Base-by-base conservation (phyloP, 768 basidiomycete genomes). In the Kwoniella sp. region DNA sequence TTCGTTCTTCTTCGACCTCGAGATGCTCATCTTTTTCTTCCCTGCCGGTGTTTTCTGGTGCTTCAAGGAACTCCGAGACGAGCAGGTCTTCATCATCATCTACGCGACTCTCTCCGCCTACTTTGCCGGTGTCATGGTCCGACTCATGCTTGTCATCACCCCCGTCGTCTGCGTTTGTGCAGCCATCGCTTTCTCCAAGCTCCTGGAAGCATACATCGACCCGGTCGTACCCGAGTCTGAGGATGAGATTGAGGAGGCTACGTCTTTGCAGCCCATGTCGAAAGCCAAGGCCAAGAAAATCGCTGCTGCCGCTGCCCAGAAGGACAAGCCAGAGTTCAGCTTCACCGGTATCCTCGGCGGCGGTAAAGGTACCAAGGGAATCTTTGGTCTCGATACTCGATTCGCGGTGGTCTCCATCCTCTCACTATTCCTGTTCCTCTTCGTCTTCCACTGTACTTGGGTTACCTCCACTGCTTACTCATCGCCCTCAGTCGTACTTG, bases 61-160 rank as follows among this genome's bases (percentile, higher is more conserved):
- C 82, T 98, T 98, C 91, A 87, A 87, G 66, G 86, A 94, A 75
- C 85, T 99, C 23, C 87, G 92, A 29, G 96, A 99, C 79, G 96
- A 97, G 77, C 96, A 99, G 76, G 84, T 99, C 69, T 99, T 99
- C 80, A 91, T 99, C 73, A 95, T 99, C 83, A 93, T 98, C 82
- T 99, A 98, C 81, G 89, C 96, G 25, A 87, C 92, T 69, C 87
- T 98, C 76, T 92, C 90, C 54, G 93, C 92, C 80, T 99, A 99
- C 85, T 99, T 99, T 76, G 95, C 96, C 4, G 96, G 96, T 48
- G 95, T 99, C 79, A 99, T 99, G 96, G 96, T 99, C 69, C 93
- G 96, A 45, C 85, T 98, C 66, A 98, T 99, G 92, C 85, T 99
- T 60, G 90, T 96, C 26, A 87, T 99, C 62, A 98, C 95, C 0